phyloP scores from a whole-genome alignment of 2,329 filamentous ascomycete genomes.

The Colletotrichum tamarilloi region DNA sequence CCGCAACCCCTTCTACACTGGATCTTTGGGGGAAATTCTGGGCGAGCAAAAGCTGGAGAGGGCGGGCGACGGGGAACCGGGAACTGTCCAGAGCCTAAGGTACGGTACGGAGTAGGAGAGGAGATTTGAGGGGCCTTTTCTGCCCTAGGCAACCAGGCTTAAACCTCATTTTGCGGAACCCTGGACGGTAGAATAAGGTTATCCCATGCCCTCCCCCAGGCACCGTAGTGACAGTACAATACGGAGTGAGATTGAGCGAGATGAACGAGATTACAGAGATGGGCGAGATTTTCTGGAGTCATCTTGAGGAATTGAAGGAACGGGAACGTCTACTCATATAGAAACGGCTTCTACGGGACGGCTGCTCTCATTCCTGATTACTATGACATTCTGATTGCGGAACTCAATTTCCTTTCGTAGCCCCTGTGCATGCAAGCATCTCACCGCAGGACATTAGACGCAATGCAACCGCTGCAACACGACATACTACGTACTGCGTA shows the following conservation, averaged over 20 bases:
- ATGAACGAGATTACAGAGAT: background rate
- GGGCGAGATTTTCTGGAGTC: background rate
- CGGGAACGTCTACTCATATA: background rate
- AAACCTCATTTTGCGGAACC: slow-evolving; percentile 9
- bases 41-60: background rate
- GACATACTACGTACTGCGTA: background rate
- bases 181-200: background rate
- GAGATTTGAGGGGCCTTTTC: slow-evolving; percentile 19
- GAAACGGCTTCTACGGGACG: background rate
- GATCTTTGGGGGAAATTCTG: slow-evolving; percentile 7
- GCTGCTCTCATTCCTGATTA: background rate
- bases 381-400: no score
- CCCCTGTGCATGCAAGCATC: background rate
- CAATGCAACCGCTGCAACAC: background rate
- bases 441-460: background rate
- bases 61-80: background rate
- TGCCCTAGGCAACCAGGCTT: background rate
- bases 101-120: background rate
- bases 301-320: background rate
- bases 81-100: background rate
- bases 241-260: slow-evolving; percentile 7
- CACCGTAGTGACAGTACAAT: background rate
- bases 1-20: slow-evolving; percentile 2
- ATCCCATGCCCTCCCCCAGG: slow-evolving; percentile 2
- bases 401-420: background rate